Evolutionary conservation across 2,329 filamentous ascomycete genomes (phyloP), one percentile per base, ranked within the genome.

Genomic region (Dactylellina haptotyla): DNA sequence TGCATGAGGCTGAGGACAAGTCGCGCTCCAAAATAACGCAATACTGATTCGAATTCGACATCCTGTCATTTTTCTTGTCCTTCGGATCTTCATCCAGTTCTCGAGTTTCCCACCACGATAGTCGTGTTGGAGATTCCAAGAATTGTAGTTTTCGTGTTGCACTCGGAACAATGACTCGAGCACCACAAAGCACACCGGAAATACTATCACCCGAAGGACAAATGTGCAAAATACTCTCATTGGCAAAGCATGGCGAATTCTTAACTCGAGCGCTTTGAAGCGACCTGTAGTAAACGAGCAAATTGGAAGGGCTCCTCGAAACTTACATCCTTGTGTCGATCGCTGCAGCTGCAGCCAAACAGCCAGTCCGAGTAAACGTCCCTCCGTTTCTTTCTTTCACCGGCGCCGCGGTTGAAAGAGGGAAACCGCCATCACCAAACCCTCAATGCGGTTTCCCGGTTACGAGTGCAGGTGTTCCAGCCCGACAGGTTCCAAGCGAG

Each of bases 271-370:
- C 16, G 43, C 50, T 57, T 26, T 5, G n/a, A n/a, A n/a, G n/a
- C 18, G 28, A 3, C 9, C 10, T 43, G 51, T 46, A 25, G 18
- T 57, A 58, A 61, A 66, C 41, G 20, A 61, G 14, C 54, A 46
- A 51, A 54, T 56, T 53, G 20, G 34, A 53, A 46, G 18, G 28
- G 28, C 26, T 43, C 41, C 63, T 34, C 43, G 25, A 61, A 30
- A 48, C 43, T 30, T 30, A 32, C 46, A 69, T 61, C 64, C 64
- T 69, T 37, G 64, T 30, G 64, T 61, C 25, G 46, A 69, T 69
- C 64, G 20, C 10, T 69, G 64, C 54, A 61, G 14, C 32, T 34
- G 6, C 32, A 14, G 6, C 14, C 32, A 6, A 6, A 14, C 32
- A 14, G 28, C 45, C 46, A 53, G 34, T 30, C 26, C 48, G n/a